Percentiles rank a stretch among this genome's conserved stretches.
Conservation (phyloP, 192 early-diverging fungal genomes). For the Lunasporangiospora selenospora region DNA sequence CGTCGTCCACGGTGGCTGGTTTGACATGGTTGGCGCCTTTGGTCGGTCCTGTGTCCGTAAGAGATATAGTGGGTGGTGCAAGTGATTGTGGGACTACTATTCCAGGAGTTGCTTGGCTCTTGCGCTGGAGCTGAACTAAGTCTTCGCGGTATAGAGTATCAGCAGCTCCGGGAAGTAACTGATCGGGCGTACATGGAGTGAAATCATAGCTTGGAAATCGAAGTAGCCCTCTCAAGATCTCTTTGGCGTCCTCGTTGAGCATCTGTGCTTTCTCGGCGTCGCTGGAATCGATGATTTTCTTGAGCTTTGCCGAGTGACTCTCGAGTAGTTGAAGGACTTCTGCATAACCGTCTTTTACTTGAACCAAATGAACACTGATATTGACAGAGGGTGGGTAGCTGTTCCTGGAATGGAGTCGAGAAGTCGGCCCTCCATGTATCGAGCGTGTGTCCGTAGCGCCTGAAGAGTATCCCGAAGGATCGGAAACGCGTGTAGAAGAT, state of each 20-base stretch:
- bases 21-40: too few species aligned
- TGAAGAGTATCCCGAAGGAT: slow-evolving; percentile 6
- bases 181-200: slow-evolving; percentile 25
- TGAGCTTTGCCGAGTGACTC: slow-evolving; percentile 24
- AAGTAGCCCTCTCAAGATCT: slow-evolving; percentile 15
- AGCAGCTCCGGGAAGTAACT: slow-evolving; percentile 31
- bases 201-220: slow-evolving; percentile 21
- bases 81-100: too few species aligned
- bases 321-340: slow-evolving; percentile 26
- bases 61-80: too few species aligned
- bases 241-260: slow-evolving; percentile 21
- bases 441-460: slow-evolving; percentile 6
- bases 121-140: slow-evolving; percentile 32
- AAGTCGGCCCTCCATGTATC: slow-evolving; percentile 4
- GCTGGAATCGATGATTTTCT: slow-evolving; percentile 23
- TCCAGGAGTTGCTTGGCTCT: too few species aligned
- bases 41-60: too few species aligned
- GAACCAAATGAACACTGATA: slow-evolving; percentile 17
- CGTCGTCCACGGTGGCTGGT: too few species aligned
- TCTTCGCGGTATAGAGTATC: slow-evolving; percentile 44
- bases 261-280: too few species aligned
- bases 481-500: slow-evolving; percentile 4
- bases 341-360: slow-evolving; percentile 23
- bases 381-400: slow-evolving; percentile 3
- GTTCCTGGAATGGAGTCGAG: not conserved